Evolutionary conservation across 345 rosid genomes (phyloP).

Genomic region (Syzygium grande): DNA sequence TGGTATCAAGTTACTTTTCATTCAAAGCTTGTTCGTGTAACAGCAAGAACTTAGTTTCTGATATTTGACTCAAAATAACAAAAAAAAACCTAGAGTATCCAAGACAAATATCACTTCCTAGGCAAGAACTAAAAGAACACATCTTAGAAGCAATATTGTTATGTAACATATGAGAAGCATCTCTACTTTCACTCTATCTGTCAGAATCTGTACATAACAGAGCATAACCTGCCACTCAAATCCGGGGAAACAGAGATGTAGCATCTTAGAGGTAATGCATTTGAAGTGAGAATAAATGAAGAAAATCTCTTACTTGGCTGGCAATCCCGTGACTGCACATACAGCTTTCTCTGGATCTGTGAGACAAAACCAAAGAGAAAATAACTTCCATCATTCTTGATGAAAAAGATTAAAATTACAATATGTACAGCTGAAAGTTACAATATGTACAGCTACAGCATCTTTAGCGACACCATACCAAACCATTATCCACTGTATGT

Average conservation of each 20-base stretch:
- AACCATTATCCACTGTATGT: background rate
- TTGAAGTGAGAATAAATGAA: background rate
- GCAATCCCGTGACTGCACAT: constrained; percentile 85
- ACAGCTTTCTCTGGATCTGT: constrained; percentile 78
- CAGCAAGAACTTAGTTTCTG: background rate
- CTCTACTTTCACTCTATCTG: background rate
- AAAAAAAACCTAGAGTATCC: background rate
- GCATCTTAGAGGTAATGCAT: background rate
- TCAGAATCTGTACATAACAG: background rate
- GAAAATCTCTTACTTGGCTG: constrained; percentile 67
- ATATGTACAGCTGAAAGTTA: background rate
- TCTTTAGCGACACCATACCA: background rate
- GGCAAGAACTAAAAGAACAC: background rate
- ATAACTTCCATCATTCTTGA: background rate
- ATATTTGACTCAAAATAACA: background rate
- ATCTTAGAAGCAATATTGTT: background rate
- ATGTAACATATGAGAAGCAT: background rate
- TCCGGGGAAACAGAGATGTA: background rate
- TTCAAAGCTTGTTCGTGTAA: background rate
- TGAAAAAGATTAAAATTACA: background rate
- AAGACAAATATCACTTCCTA: background rate
- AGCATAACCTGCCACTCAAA: background rate
- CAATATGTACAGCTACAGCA: background rate
- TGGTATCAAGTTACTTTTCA: background rate
- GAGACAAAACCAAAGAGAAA: constrained; percentile 7